A percentile compares a stretch with the other conserved stretches of the same genome.
Evolutionary conservation across 2,329 filamentous ascomycete genomes (phyloP).

Genomic region (Lecanosticta acicola): DNA sequence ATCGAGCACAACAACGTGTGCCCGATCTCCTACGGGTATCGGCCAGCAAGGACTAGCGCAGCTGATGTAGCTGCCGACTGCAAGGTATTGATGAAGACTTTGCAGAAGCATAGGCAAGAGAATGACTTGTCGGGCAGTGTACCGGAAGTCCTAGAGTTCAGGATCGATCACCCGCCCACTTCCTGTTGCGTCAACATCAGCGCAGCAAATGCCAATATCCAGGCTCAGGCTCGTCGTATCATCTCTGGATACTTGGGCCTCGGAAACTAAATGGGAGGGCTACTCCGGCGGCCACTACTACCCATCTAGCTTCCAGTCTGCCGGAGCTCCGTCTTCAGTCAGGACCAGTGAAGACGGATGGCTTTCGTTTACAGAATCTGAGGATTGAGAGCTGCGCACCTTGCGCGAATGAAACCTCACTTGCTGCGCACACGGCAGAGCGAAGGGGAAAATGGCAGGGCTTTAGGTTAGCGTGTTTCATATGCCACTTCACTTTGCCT

Average conservation of each 20-base stretch:
- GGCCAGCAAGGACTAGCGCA: neutral
- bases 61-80: no score
- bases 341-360: no score
- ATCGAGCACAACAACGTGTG: constrained; percentile 3
- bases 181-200: neutral
- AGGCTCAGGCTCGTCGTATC: neutral
- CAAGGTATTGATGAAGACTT: constrained; percentile 2
- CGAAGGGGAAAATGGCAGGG: no score
- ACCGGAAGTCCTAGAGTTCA: constrained; percentile 3
- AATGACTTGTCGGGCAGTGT: constrained; percentile 2
- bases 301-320: no score
- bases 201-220: neutral
- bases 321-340: no score
- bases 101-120: constrained; percentile 1
- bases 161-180: neutral
- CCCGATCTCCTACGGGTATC: no score
- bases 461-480: no score
- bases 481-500: no score
- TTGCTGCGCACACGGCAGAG: no score
- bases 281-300: neutral
- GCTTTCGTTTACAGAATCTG: no score
- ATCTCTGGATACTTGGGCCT: neutral
- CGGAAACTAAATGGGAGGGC: neutral
- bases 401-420: no score
- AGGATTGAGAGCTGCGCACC: no score